Evolutionary conservation across 306 rosid genomes (phyloP).

Genomic region (apple (Malus domestica)): ASM211411v1 NC_041804.1:21726001-21726500

Average conservation of each 20-base stretch:
- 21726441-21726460: too few relatives aligned
- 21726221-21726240: background rate
- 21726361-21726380: too few relatives aligned
- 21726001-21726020: too few relatives aligned
- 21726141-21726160: background rate
- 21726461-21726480: too few relatives aligned
- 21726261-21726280: background rate
- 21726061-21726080: background rate
- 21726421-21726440: too few relatives aligned
- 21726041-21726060: background rate
- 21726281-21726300: background rate
- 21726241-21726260: background rate
- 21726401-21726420: too few relatives aligned
- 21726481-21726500: too few relatives aligned
- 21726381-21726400: too few relatives aligned
- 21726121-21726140: background rate
- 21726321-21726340: background rate
- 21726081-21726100: background rate
- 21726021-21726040: too few relatives aligned
- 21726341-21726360: background rate
- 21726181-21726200: background rate
- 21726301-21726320: background rate
- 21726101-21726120: background rate
- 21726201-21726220: background rate
- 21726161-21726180: background rate